phyloP scores from a whole-genome alignment of 2,329 filamentous ascomycete species.

The Scleromitrula shiraiana region DNA sequence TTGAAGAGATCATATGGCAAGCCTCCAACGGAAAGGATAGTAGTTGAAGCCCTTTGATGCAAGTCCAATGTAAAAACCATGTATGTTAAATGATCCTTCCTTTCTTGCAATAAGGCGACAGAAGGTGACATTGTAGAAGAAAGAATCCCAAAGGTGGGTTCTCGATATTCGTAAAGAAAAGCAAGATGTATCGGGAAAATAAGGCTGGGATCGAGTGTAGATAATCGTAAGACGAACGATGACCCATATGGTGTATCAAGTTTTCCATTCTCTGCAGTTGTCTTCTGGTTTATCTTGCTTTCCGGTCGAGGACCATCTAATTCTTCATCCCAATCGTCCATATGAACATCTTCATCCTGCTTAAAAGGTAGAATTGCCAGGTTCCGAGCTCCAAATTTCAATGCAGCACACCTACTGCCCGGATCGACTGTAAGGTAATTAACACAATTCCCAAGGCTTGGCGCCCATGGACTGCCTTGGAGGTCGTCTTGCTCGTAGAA shows the following conservation, averaged over 20 bases:
- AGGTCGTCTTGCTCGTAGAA: constrained; percentile 96
- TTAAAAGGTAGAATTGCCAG: constrained; percentile 91
- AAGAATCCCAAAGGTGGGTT: constrained; percentile 92
- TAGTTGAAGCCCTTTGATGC: constrained; percentile 86
- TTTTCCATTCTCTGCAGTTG: constrained; percentile 20
- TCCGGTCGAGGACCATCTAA: constrained; percentile 59
- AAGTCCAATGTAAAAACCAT: constrained; percentile 93
- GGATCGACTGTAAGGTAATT: constrained; percentile 85
- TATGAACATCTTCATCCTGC: constrained; percentile 82
- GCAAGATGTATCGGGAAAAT: constrained; percentile 85
- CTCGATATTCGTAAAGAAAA: constrained; percentile 93
- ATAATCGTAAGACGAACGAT: constrained; percentile 88
- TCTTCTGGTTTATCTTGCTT: constrained; percentile 34
- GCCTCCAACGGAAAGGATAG: constrained; percentile 75
- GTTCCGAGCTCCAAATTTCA: constrained; percentile 84
- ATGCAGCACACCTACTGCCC: constrained; percentile 82
- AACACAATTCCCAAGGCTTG: constrained; percentile 64
- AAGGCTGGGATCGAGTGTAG: constrained; percentile 78
- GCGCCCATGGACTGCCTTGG: constrained; percentile 72
- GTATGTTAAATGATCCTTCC: constrained; percentile 81
- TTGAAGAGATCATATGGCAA: constrained; percentile 82
- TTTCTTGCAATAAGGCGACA: constrained; percentile 61
- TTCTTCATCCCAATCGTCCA: constrained; percentile 84
- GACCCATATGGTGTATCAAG: constrained; percentile 68
- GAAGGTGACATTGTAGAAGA: constrained; percentile 69